Conservation (phyloP, 2,329 filamentous ascomycete species). For the Zymoseptoria pseudotritici region DNA sequence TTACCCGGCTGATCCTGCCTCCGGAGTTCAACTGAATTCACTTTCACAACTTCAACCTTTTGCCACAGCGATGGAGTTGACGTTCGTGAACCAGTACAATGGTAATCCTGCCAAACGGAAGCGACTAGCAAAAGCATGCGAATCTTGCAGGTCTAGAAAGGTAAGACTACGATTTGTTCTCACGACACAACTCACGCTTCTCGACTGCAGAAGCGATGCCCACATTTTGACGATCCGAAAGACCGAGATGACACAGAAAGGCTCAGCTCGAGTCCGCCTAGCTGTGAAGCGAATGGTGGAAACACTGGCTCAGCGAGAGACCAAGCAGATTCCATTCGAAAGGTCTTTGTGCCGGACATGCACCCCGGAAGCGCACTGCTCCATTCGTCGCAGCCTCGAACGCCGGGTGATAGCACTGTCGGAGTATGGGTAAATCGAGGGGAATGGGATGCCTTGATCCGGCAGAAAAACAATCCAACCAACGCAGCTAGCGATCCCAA, state of each 20-base stretch:
- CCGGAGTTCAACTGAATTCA: background rate
- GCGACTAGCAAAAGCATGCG: constrained; percentile 28
- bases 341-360: no score
- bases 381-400: constrained; percentile 28
- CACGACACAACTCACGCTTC: background rate
- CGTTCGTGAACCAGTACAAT: constrained; percentile 29
- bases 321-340: no score
- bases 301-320: background rate
- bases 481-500: constrained; percentile 4
- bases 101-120: constrained; percentile 25
- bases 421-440: constrained; percentile 31
- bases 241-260: background rate
- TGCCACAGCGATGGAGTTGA: constrained; percentile 24
- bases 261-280: constrained; percentile 1
- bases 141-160: constrained; percentile 26
- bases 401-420: constrained; percentile 15
- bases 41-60: background rate
- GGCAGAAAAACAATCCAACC: constrained; percentile 15
- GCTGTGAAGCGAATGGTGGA: background rate
- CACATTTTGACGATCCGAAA: constrained; percentile 19
- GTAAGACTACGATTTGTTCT: constrained; percentile 8
- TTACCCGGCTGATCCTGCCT: background rate
- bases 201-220: constrained; percentile 26
- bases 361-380: constrained; percentile 42
- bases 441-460: constrained; percentile 25